These are phyloP conservation scores for Dacryopinax primogenitus DNA, from an alignment of 768 basidiomycete species.

Conservation along the genomic window DNA sequence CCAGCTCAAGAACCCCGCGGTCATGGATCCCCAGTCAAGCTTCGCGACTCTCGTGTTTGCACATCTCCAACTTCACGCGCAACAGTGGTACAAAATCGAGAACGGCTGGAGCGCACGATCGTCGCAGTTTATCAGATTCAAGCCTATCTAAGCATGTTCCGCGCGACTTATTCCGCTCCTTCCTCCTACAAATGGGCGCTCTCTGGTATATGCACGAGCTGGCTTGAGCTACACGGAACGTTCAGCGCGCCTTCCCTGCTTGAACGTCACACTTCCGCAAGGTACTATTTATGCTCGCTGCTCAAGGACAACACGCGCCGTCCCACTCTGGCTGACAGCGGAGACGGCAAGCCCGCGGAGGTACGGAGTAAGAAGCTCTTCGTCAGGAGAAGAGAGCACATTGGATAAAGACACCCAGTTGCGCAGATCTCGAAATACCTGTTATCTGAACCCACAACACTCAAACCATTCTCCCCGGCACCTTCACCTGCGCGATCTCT, in stretches of 20 bases:
- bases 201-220: neutral
- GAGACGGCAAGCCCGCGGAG: too few species aligned
- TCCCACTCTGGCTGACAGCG: too few species aligned
- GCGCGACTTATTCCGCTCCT: neutral
- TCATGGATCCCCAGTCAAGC: neutral
- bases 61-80: neutral
- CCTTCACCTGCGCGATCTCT: too few species aligned
- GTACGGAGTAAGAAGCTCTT: too few species aligned
- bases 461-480: too few species aligned
- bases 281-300: too few species aligned
- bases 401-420: too few species aligned
- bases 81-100: neutral
- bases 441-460: too few species aligned
- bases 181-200: neutral
- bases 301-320: too few species aligned
- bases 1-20: conserved; percentile 6
- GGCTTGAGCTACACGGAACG: neutral
- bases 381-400: too few species aligned
- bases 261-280: too few species aligned
- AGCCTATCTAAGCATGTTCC: conserved; percentile 7
- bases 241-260: neutral
- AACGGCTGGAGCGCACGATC: neutral
- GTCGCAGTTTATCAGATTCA: neutral
- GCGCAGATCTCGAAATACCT: too few species aligned
- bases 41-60: neutral